Percentiles rank a stretch among this genome's conserved stretches.
Conservation (phyloP, 225 moss, liverwort and hornwort genomes). For the Rhytidiadelphus loreus region DNA sequence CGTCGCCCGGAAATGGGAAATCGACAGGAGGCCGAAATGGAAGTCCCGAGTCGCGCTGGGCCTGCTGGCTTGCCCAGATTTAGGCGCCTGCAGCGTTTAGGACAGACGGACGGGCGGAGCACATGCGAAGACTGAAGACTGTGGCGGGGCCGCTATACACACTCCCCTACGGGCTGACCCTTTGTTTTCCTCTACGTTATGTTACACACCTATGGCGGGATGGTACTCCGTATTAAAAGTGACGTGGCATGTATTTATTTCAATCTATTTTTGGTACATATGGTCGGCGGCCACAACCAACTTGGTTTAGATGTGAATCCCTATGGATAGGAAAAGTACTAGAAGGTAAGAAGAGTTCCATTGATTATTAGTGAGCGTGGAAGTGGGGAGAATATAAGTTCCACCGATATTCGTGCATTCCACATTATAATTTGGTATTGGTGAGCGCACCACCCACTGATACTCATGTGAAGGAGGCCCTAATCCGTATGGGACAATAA, state of each 20-base stretch:
- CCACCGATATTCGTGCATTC: too few species aligned
- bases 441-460: not conserved
- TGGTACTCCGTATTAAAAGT: too few species aligned
- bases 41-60: not conserved
- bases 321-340: not conserved
- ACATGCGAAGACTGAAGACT: not conserved
- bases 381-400: not conserved
- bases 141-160: not conserved
- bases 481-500: not conserved
- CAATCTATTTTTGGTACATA: not conserved
- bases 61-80: not conserved
- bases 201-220: too few species aligned
- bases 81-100: not conserved
- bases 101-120: not conserved
- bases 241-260: not conserved
- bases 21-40: not conserved
- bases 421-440: not conserved
- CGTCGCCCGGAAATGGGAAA: not conserved
- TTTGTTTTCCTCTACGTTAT: not conserved
- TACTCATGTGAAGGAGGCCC: not conserved
- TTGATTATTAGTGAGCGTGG: rapidly evolving
- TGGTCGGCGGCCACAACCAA: not conserved
- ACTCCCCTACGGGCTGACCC: not conserved
- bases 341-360: not conserved
- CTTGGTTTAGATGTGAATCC: not conserved